Base-by-base conservation (phyloP, 495 filamentous ascomycete genomes). In the Penicillium riverlandense region DNA sequence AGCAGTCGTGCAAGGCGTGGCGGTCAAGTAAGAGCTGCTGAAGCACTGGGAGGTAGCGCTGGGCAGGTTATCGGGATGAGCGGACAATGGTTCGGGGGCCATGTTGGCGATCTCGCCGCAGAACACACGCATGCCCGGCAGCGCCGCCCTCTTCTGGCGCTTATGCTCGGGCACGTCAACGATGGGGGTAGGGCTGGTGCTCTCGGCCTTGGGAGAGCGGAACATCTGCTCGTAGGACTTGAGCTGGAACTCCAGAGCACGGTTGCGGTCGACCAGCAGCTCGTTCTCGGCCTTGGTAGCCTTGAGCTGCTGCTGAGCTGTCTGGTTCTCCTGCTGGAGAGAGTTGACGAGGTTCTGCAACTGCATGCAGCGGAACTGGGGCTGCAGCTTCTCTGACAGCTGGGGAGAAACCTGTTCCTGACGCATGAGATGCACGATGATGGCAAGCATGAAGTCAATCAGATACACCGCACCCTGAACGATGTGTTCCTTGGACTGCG, bases 401-500 rank as follows among this genome's bases (percentile, higher is more conserved):
- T 72, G 62, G 8, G 67, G 66, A 38, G 64, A 54, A 36, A 68
- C 58, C 42, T 71, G 65, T 44, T 67, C 67, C 47, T 62, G 58
- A 37, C 61, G 57, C 41, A 71, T 60, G n/a, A 70, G 49, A 38
- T 63, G 54, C 11, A 67, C 49, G 31, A 72, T 70, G 35, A 72
- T 64, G 29, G 59, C 40, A 29, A 63, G 54, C 62, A 70, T 64
- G 48, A 70, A 71, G 43, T 72, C 69, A 32, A 72, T 62, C 2
- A 71, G 53, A 43, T 60, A 65, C 40, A 72, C 62, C 8, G 69
- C 66, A 8, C 59, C 69, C 50, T 72, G 66, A 4, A 71, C 64
- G 14, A 72, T 72, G 45, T 72, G 69, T 41, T 72, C 69, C 55
- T 72, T 72, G 27, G 69, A 72, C 31, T 71, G 62, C 1, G 65